These are phyloP conservation scores for Suillus fuscotomentosus DNA, from an alignment of 768 basidiomycete species.

Conservation along the genomic window DNA sequence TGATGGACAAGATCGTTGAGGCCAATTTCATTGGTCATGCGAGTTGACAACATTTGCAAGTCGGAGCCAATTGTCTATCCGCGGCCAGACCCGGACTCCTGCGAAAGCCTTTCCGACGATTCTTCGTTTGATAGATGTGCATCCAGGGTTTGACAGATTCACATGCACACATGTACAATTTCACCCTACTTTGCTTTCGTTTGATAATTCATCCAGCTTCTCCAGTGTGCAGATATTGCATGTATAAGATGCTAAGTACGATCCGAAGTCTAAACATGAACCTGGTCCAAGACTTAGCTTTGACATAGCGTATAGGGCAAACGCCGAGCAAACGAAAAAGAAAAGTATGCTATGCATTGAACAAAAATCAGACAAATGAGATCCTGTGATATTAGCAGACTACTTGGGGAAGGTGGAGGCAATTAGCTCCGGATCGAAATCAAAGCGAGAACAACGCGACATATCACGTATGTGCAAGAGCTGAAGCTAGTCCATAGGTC, in stretches of 20 bases:
- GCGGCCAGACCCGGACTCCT: constrained; percentile 28
- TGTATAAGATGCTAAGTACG: background rate
- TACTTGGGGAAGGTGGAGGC: background rate
- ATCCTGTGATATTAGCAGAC: constrained; percentile 15
- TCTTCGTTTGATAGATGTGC: background rate
- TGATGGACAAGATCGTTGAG: constrained; percentile 47
- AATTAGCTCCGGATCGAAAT: constrained; percentile 2
- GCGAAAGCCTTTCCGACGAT: constrained; percentile 15
- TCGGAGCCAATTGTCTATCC: constrained; percentile 44
- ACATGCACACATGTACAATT: background rate
- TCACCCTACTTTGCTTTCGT: background rate
- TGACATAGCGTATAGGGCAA: constrained; percentile 5
- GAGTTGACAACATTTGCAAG: constrained; percentile 45
- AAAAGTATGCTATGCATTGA: constrained; percentile 15
- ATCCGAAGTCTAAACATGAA: constrained; percentile 8
- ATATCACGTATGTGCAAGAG: constrained; percentile 5
- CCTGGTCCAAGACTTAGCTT: constrained; percentile 4
- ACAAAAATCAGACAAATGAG: constrained; percentile 14
- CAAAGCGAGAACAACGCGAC: background rate
- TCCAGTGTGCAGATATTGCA: background rate
- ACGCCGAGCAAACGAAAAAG: background rate
- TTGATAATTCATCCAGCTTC: background rate
- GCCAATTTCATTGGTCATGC: constrained; percentile 54
- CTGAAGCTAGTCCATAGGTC: constrained; percentile 3
- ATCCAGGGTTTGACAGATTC: background rate